These are phyloP conservation scores for Nemania diffusa DNA, from an alignment of 2,329 filamentous ascomycete genomes.

Conservation along the genomic window DNA sequence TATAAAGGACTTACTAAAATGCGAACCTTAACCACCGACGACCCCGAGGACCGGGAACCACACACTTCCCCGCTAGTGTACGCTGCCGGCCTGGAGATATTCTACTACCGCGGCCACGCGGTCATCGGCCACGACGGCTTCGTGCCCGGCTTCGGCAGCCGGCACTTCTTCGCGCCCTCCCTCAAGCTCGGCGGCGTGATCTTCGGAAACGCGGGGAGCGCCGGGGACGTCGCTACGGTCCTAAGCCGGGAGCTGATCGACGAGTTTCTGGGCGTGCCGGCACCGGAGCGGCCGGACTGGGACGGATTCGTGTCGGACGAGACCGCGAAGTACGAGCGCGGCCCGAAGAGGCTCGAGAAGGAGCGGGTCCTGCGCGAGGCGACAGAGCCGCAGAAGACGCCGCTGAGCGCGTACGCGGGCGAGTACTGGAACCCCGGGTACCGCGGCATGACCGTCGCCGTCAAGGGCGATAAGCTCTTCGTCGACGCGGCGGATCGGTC, in stretches of 20 bases:
- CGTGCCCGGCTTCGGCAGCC: constrained; percentile 38
- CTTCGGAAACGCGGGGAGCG: constrained; percentile 34
- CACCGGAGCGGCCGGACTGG: constrained; percentile 27
- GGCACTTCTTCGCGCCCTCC: constrained; percentile 40
- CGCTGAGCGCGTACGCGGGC: constrained; percentile 39
- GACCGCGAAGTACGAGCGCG: background rate
- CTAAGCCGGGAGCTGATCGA: constrained; percentile 36
- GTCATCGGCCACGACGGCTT: constrained; percentile 41
- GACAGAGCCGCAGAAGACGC: constrained; percentile 34
- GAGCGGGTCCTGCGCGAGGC: constrained; percentile 18
- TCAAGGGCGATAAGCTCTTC: constrained; percentile 40
- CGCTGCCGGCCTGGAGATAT: constrained; percentile 38
- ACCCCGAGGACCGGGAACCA: constrained; percentile 10
- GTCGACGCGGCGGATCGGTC: constrained; percentile 42
- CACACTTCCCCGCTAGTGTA: constrained; percentile 37
- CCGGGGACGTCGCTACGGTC: background rate
- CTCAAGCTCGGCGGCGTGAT: constrained; percentile 36
- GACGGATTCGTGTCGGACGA: background rate
- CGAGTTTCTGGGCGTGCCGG: constrained; percentile 34
- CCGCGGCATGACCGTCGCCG: constrained; percentile 31
- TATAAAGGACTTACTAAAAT: constrained; percentile 38
- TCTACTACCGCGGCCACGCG: constrained; percentile 40
- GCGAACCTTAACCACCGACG: constrained; percentile 31
- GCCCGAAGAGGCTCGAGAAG: constrained; percentile 6
- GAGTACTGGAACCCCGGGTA: constrained; percentile 43